Base-by-base conservation (phyloP, 108 stramenopile genomes). In the Skeletonema marinoi region DNA sequence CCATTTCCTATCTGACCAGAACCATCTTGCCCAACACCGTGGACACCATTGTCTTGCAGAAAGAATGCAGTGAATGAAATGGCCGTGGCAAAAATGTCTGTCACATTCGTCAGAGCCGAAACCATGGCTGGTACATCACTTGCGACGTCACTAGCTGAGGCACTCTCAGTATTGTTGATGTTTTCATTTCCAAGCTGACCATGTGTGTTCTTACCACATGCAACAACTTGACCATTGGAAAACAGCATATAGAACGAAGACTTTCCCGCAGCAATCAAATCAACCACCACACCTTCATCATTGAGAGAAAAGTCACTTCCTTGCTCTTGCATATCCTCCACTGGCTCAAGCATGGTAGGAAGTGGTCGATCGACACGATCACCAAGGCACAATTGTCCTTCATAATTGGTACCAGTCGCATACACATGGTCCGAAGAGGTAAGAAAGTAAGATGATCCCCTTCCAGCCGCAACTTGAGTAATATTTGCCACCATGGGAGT, bases 391-490 rank as follows among this genome's bases (percentile, higher is more conserved):
- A 80, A 65, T 44, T 80, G 62, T 68, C 79, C 79, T 51, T 74
- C 35, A 31, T 71, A 80, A 70, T 80, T 80, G 8, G 73, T 74
- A 6, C 79, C 79, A 1, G 68, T 33, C 21, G 72, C 71, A 41
- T 68, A 74, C 19, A 80, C 73, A 33, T 46, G 68, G 5, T 60
- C 67, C 4, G 54, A 61, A 13, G 67, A 42, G 21, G 79, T 80
- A 13, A 73, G 79, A 59, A 80, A 74, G 60, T 80, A 80, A 12
- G 79, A 80, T 11, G 79, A 80, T 54, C 79, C 79, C 44, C 68
- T 31, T 46, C 79, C 79, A 0, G 73, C 79, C 10, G 67, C 41
- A 6, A 74, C 33, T 14, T 44, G 32, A 17, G 29, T 35, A 21
- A 80, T 32, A 31, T 30, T 29, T 1, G 13, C 30, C n/a, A n/a